A percentile compares a stretch with the other conserved stretches of the same genome.
These are phyloP conservation scores for Cyclotella cryptica DNA, from an alignment of 108 stramenopile genomes.

Conservation along the genomic window DNA sequence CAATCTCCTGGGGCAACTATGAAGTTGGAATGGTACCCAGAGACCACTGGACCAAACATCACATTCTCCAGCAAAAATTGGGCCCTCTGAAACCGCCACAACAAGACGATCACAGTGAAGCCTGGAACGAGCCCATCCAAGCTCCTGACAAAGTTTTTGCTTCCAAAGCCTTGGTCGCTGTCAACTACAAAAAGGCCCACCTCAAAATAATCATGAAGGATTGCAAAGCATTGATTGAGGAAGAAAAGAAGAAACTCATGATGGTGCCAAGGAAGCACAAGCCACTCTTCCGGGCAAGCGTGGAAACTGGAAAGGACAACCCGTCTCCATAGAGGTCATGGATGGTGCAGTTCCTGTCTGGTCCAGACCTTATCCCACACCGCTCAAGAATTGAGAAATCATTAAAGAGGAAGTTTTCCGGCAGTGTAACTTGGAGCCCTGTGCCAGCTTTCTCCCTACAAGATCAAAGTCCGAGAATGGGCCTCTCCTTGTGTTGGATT, in stretches of 20 bases:
- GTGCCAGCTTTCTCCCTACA: background rate
- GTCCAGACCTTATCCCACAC: slow-evolving; percentile 17
- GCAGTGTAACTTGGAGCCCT: slow-evolving; percentile 10
- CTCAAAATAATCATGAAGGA: background rate
- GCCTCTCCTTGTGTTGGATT: slow-evolving; percentile 14
- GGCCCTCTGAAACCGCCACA: background rate
- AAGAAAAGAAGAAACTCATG: slow-evolving; percentile 4
- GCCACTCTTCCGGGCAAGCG: background rate
- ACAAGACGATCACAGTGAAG: too few relatives aligned
- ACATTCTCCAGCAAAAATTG: background rate
- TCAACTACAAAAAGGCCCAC: slow-evolving; percentile 2
- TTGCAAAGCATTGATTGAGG: background rate
- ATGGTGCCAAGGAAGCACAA: background rate
- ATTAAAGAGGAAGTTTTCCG: slow-evolving; percentile 9
- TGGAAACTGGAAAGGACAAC: slow-evolving; percentile 5
- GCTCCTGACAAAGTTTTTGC: background rate
- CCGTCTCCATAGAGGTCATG: slow-evolving; percentile 6
- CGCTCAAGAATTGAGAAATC: slow-evolving; percentile 13
- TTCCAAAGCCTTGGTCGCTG: background rate
- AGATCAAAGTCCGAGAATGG: slow-evolving; percentile 13
- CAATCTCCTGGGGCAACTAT: slow-evolving; percentile 24
- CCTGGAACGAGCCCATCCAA: too few relatives aligned
- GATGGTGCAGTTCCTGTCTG: background rate
- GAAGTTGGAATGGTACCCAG: slow-evolving; percentile 1
- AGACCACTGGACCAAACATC: slow-evolving; percentile 7